Base-by-base conservation (phyloP, 176 grass and related monocot species). In the Areca catechu region DNA sequence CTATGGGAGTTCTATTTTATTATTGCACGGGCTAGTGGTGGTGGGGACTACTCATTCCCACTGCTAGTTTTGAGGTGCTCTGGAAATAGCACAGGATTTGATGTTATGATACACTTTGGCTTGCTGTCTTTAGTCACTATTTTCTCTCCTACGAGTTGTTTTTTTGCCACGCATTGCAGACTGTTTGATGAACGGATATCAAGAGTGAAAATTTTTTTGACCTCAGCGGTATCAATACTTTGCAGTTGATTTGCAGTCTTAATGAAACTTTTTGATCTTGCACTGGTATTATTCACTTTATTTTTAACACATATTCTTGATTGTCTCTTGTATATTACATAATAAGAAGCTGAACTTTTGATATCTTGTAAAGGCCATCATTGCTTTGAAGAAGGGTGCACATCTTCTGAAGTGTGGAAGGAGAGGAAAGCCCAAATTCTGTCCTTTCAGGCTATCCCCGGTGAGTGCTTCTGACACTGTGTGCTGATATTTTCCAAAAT, bases 361-460 rank as follows among this genome's bases (percentile, higher is more conserved):
- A 6, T 58, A 55, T 62, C 48, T 72, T 34, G 51, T 56, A 51
- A 73, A 98, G 93, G 84, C 84, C 28, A 78, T 92, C 80, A 63
- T 83, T 82, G 67, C 81, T 63, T 78, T 92, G 69, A 98, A 98
- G 84, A 89, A 92, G 66, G 84, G 93, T 15, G 79, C 87, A 63
- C 75, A 92, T 83, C 79, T 98, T 30, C 82, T 98, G 24, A 98
- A 98, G 77, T 93, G 88, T 58, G 84, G 84, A 57, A 98, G 85
- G 81, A 85, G 88, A 74, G 88, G 93, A 54, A 98, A 92, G 58
- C 84, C 87, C 27, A 98, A 81, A 79, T 84, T 98, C 61, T 83
- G 88, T 60, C 75, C 71, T 30, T 82, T 92, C 63, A 83, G 88
- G 58, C 76, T 98, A 37, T 92, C 93, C 54, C 62, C 62, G 68